Base-by-base conservation (phyloP, 2,329 filamentous ascomycete species). In the Colletotrichum sp. region DNA sequence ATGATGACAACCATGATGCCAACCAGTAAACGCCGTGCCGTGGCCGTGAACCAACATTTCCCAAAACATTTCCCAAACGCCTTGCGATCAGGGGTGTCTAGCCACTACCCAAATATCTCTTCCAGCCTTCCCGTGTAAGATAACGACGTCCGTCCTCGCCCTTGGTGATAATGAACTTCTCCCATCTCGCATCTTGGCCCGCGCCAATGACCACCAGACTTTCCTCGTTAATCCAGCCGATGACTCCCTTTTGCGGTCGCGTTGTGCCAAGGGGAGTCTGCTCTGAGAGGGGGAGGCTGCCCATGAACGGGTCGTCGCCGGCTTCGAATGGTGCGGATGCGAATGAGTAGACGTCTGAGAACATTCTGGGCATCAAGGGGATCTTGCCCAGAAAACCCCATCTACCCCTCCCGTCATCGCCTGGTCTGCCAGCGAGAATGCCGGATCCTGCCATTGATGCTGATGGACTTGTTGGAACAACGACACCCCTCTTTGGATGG, bases 321-420 rank as follows among this genome's bases (percentile, higher is more conserved):
- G 95, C 93, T 80, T 97, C 94, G 80, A 99, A 99, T 39, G 93
- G 92, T 5, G 92, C 91, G 55, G 93, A 95, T 6, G 95, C 91
- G 80, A 96, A 96, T 1, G 95, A 98, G 83, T 98, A 98, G 11
- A 94, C 90, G 79, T 99, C 97, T 2, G 95, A 96, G 83, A 99
- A 98, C 34, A 97, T 90, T 57, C 95, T 92, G 2, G 97, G 97
- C 79, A 98, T 92, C 71, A 98, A 88, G 1, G 96, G 96, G 8
- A 98, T 91, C 81, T 93, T 96, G 77, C 95, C 93, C 7, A 98
- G 87, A 63, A 98, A 90, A 2, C 95, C 96, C 94, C 95, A 98
- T 87, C 96, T 96, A 55, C 94, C 93, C 65, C 90, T 90, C 7
- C 90, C 86, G 62, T 90, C 89, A 52, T 89, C 87, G 29, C 84